phyloP scores from a whole-genome alignment of 176 grass and related monocot genomes.

The Carex pumila region DNA sequence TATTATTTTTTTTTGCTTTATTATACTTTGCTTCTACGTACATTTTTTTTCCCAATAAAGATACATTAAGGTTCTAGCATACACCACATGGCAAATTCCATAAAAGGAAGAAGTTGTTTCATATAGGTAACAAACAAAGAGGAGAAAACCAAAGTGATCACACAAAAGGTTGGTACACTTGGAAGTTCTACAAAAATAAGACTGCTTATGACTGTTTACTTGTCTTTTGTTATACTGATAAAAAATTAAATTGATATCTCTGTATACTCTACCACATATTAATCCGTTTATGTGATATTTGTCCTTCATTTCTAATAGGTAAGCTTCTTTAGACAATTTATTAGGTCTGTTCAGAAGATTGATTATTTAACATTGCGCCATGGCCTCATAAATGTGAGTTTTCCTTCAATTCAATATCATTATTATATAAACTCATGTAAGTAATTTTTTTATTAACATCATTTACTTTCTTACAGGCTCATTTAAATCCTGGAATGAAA shows the following conservation, averaged over 20 bases:
- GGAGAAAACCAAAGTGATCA: neutral
- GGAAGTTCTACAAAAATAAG: neutral
- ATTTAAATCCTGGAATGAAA: slow-evolving; percentile 46
- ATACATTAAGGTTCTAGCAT: too few species aligned
- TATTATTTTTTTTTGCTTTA: neutral
- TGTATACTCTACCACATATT: neutral
- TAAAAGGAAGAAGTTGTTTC: neutral
- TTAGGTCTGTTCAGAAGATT: slow-evolving; percentile 64
- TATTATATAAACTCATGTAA: neutral
- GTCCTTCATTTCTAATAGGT: slow-evolving; percentile 33
- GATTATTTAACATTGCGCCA: slow-evolving; percentile 82
- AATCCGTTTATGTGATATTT: neutral
- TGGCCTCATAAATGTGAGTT: slow-evolving; percentile 77
- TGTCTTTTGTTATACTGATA: neutral
- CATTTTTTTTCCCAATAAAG: too few species aligned
- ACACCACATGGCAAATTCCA: too few species aligned
- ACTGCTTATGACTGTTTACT: neutral
- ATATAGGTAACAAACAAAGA: neutral
- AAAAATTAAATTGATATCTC: neutral
- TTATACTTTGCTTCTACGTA: too few species aligned
- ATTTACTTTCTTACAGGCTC: slow-evolving; percentile 34
- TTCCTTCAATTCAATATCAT: neutral
- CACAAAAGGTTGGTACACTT: neutral
- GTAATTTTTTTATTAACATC: neutral
- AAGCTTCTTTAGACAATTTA: slow-evolving; percentile 83